phyloP scores from a whole-genome alignment of 495 filamentous ascomycete genomes.

The Annulohypoxylon moriforme region DNA sequence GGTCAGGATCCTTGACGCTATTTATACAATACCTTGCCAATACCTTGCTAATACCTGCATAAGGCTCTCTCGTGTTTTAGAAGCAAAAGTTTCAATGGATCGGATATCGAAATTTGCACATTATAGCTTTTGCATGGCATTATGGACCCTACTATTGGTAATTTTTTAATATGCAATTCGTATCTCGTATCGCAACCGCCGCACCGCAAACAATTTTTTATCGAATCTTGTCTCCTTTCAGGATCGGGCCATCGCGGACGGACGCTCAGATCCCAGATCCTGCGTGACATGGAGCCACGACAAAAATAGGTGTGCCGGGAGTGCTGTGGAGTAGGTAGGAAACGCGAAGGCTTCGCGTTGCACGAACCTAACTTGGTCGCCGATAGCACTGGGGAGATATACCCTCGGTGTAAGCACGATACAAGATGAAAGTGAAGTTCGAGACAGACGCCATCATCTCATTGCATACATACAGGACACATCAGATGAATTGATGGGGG shows the following conservation, averaged over 20 bases:
- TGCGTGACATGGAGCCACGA: background rate
- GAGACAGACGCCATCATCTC: background rate
- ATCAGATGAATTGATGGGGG: background rate
- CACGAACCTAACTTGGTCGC: background rate
- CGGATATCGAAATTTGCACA: slow-evolving; percentile 3
- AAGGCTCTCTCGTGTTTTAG: slow-evolving; percentile 7
- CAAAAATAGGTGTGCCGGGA: slow-evolving; percentile 4
- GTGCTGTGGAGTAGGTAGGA: background rate
- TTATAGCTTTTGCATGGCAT: background rate
- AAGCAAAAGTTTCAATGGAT: slow-evolving; percentile 1
- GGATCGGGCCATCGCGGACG: slow-evolving; percentile 1
- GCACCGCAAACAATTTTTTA: background rate
- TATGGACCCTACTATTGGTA: background rate
- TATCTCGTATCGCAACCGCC: background rate
- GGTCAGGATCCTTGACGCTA: background rate
- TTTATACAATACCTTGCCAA: background rate
- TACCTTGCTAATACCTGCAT: background rate
- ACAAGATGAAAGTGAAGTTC: background rate
- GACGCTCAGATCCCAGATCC: background rate
- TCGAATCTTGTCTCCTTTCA: background rate
- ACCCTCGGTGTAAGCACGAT: background rate
- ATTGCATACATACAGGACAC: background rate
- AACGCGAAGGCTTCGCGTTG: background rate
- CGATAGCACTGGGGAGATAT: background rate
- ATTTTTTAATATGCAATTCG: background rate